Conservation (phyloP, 495 filamentous ascomycete species). For the Lophium mytilinum region DNA sequence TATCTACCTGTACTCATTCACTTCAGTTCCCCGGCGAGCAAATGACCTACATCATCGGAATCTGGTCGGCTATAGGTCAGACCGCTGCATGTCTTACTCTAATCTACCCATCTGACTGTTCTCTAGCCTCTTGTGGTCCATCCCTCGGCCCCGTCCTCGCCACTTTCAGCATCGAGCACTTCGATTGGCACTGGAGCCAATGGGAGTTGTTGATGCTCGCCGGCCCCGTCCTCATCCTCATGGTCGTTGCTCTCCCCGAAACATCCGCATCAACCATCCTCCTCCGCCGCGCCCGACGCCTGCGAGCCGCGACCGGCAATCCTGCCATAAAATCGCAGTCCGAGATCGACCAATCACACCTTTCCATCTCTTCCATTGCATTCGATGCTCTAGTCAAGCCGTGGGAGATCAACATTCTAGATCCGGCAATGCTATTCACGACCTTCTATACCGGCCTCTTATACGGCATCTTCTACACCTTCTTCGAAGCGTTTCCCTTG, state of each 20-base stretch:
- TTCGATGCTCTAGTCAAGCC: slow-evolving; percentile 53
- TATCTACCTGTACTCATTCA: slow-evolving; percentile 29
- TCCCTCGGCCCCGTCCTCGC: slow-evolving; percentile 52
- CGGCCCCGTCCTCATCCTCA: slow-evolving; percentile 36
- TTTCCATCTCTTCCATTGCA: slow-evolving; percentile 38
- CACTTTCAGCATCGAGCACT: slow-evolving; percentile 49
- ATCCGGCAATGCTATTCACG: slow-evolving; percentile 53
- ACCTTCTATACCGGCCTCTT: slow-evolving; percentile 52
- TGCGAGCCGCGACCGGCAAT: slow-evolving; percentile 37
- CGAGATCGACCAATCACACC: slow-evolving; percentile 35
- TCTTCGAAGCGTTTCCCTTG: slow-evolving; percentile 63
- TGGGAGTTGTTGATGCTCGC: slow-evolving; percentile 41
- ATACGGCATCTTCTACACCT: slow-evolving; percentile 58
- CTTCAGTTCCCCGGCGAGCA: slow-evolving; percentile 40
- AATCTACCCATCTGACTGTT: not conserved
- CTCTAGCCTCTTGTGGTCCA: slow-evolving; percentile 16
- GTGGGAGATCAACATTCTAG: slow-evolving; percentile 51
- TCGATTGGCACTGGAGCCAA: slow-evolving; percentile 31
- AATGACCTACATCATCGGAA: slow-evolving; percentile 27
- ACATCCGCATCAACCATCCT: slow-evolving; percentile 45
- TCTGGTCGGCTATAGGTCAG: slow-evolving; percentile 37
- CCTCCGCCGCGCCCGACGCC: slow-evolving; percentile 45
- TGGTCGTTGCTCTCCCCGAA: slow-evolving; percentile 48
- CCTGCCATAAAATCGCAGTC: slow-evolving; percentile 19
- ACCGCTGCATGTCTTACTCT: not conserved